Percentiles rank a stretch among this genome's conserved stretches.
Evolutionary conservation across 768 basidiomycete species (phyloP).

Genomic region (Mycena venus): DNA sequence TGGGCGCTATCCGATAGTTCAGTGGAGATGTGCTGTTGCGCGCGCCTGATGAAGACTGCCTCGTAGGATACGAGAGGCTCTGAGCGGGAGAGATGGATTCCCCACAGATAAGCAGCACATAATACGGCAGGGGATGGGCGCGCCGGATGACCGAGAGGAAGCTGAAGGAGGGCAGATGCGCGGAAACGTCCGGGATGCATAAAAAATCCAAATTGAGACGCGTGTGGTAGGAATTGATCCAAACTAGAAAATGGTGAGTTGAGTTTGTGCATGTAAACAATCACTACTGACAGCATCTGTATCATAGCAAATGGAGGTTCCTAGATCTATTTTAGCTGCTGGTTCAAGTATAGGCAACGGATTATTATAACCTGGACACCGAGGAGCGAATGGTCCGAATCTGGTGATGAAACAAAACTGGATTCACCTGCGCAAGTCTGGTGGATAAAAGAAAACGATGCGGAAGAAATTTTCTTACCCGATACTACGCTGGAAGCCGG

Average conservation of each 20-base stretch:
- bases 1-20: slow-evolving; percentile 29
- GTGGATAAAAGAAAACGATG: not conserved
- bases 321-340: not conserved
- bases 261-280: not conserved
- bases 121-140: slow-evolving; percentile 33
- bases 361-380: slow-evolving; percentile 12
- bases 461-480: not conserved
- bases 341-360: no score
- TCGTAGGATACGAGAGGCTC: slow-evolving; percentile 33
- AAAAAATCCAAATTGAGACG: slow-evolving; percentile 34
- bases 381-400: slow-evolving; percentile 23
- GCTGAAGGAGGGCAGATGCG: slow-evolving; percentile 27
- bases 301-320: slow-evolving; percentile 30
- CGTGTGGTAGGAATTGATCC: slow-evolving; percentile 34
- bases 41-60: slow-evolving; percentile 30
- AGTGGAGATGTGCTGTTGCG: slow-evolving; percentile 32
- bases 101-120: slow-evolving; percentile 33
- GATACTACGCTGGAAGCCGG: slow-evolving; percentile 19
- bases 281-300: slow-evolving; percentile 22
- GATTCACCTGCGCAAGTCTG: slow-evolving; percentile 9
- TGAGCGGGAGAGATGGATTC: slow-evolving; percentile 32
- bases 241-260: slow-evolving; percentile 13
- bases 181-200: slow-evolving; percentile 31
- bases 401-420: slow-evolving; percentile 20
- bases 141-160: slow-evolving; percentile 29